Conservation (phyloP, 768 basidiomycete genomes). For the Trametes cinnabarina region DNA sequence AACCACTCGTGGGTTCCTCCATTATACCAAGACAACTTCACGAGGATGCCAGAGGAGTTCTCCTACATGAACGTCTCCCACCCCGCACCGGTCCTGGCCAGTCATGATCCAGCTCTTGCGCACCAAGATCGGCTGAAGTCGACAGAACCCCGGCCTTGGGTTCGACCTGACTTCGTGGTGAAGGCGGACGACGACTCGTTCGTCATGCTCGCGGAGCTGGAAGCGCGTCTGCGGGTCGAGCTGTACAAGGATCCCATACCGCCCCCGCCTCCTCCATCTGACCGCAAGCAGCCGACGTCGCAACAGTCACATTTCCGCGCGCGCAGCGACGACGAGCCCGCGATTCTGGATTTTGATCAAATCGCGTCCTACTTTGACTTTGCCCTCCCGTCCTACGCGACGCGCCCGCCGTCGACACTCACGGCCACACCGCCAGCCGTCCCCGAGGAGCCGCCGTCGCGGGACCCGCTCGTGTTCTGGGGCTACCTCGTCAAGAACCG, state of each 20-base stretch:
- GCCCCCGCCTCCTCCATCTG: constrained; percentile 3
- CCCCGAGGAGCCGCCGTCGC: constrained; percentile 13
- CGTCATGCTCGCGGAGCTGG: constrained; percentile 91
- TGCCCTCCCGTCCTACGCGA: not conserved
- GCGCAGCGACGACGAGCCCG: not conserved
- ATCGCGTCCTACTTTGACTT: constrained; percentile 4
- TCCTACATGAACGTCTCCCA: constrained; percentile 65
- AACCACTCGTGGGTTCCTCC: constrained; percentile 90
- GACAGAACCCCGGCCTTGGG: constrained; percentile 56
- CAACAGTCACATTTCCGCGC: not conserved
- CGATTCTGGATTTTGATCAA: constrained; percentile 1
- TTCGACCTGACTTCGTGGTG: constrained; percentile 85
- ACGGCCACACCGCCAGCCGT: constrained; percentile 6
- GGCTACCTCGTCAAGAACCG: constrained; percentile 87
- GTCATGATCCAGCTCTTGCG: constrained; percentile 66
- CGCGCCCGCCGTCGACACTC: constrained; percentile 1
- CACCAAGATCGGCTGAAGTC: constrained; percentile 47
- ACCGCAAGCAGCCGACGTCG: not conserved
- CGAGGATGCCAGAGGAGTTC: constrained; percentile 45
- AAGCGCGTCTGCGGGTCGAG: constrained; percentile 80
- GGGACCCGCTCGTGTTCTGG: constrained; percentile 81
- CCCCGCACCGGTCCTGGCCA: constrained; percentile 57
- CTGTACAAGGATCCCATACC: constrained; percentile 43
- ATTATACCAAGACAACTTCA: constrained; percentile 50
- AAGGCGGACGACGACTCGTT: constrained; percentile 97